Conservation (phyloP, 768 basidiomycete genomes). For the Pulveroboletus sp. region DNA sequence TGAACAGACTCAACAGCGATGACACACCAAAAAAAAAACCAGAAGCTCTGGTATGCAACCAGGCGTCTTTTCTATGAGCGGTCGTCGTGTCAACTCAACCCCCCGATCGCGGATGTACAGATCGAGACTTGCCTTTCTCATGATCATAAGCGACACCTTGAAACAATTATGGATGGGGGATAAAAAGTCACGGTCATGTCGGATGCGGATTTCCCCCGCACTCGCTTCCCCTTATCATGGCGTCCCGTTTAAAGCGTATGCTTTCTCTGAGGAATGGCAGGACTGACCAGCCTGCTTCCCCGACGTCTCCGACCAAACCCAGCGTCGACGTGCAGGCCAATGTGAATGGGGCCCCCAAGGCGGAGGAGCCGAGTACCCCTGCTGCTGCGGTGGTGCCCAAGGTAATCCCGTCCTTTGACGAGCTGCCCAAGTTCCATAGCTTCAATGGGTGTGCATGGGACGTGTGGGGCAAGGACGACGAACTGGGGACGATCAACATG, state of each 20-base stretch:
- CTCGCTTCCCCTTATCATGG: neutral
- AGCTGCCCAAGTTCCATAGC: conserved; percentile 41
- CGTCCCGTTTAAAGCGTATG: conserved; percentile 7
- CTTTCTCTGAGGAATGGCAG: conserved; percentile 10
- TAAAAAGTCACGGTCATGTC: no score
- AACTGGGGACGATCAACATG: conserved; percentile 66
- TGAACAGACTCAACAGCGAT: no score
- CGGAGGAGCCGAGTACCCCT: no score
- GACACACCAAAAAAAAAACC: no score
- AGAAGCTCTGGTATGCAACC: no score
- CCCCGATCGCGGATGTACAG: no score
- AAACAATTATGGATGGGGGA: no score
- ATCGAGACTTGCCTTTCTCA: no score
- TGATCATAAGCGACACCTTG: neutral
- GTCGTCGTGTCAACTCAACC: no score
- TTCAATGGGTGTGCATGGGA: conserved; percentile 64
- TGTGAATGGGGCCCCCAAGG: neutral
- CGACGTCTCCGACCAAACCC: neutral
- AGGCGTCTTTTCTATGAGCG: no score
- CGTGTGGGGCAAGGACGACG: conserved; percentile 63
- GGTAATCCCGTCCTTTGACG: conserved; percentile 45
- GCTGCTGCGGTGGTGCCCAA: conserved; percentile 8
- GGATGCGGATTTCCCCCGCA: neutral
- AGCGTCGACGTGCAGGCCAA: neutral
- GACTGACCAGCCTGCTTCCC: conserved; percentile 4